A percentile compares a stretch with the other conserved stretches of the same genome.
phyloP scores from a whole-genome alignment of 2,329 filamentous ascomycete species.

The Fusarium tanahbumbuense region DNA sequence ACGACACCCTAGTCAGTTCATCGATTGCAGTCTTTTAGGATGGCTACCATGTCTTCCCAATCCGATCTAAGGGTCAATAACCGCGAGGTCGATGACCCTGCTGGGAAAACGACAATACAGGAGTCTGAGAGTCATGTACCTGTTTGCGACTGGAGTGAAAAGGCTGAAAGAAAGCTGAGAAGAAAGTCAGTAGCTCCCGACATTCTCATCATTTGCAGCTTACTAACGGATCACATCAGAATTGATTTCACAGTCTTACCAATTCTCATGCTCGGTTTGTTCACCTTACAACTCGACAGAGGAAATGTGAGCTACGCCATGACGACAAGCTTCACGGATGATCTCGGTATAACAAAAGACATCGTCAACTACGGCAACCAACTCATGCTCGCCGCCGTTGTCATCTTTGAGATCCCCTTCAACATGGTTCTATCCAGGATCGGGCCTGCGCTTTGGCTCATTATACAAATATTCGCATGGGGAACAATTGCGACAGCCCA shows the following conservation, averaged over 20 bases:
- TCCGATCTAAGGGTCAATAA: not conserved
- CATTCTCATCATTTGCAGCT: accelerated
- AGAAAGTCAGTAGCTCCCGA: not conserved
- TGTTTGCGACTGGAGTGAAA: slow-evolving; percentile 4
- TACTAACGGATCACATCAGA: not conserved
- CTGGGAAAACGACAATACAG: not conserved
- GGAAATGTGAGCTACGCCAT: slow-evolving; percentile 15
- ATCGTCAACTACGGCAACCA: slow-evolving; percentile 21
- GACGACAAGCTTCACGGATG: slow-evolving; percentile 12
- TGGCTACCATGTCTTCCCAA: not conserved
- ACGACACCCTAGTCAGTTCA: not conserved
- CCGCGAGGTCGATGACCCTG: too few relatives aligned
- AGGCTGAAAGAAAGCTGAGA: not conserved
- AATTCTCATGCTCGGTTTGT: slow-evolving; percentile 15
- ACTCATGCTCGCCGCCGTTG: slow-evolving; percentile 4
- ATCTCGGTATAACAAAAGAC: slow-evolving; percentile 10
- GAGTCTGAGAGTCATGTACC: not conserved
- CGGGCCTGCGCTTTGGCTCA: slow-evolving; percentile 1
- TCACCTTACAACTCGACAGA: slow-evolving; percentile 6
- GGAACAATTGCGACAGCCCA: slow-evolving; percentile 12
- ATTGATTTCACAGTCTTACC: slow-evolving; percentile 4
- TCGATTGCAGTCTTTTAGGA: not conserved
- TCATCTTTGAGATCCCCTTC: slow-evolving; percentile 6
- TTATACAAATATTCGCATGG: slow-evolving; percentile 1
- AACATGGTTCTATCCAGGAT: slow-evolving; percentile 5